Conservation (phyloP, 208 protist species). For the Leishmania major region DNA sequence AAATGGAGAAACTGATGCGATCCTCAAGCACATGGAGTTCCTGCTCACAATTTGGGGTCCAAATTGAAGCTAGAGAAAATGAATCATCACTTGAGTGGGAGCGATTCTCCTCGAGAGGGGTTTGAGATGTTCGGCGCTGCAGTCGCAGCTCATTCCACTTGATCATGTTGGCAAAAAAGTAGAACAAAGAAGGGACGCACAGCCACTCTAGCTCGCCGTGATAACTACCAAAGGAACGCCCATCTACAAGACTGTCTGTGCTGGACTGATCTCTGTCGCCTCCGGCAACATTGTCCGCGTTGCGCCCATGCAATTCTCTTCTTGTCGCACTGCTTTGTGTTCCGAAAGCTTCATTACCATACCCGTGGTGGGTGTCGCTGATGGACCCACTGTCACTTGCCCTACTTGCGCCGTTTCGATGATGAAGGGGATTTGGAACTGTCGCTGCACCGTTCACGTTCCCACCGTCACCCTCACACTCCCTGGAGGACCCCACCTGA, state of each 20-base stretch:
- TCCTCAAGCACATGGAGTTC: slow-evolving; percentile 32
- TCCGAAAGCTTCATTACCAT: neutral
- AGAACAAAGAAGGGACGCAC: slow-evolving; percentile 64
- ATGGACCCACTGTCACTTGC: neutral
- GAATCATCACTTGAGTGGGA: slow-evolving; percentile 11
- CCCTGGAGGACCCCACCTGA: neutral
- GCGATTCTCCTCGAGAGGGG: slow-evolving; percentile 11
- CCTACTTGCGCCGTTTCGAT: neutral
- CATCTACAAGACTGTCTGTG: slow-evolving; percentile 3
- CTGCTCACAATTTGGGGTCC: slow-evolving; percentile 23
- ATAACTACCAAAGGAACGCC: slow-evolving; percentile 16
- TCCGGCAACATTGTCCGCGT: neutral
- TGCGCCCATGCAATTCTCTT: slow-evolving; percentile 5
- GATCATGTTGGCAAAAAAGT: slow-evolving; percentile 62
- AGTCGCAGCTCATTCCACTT: slow-evolving; percentile 59
- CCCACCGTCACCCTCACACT: neutral
- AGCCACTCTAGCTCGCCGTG: slow-evolving; percentile 51
- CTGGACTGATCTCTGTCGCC: neutral
- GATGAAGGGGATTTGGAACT: slow-evolving; percentile 20
- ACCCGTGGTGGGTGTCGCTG: slow-evolving; percentile 4
- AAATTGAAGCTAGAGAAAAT: slow-evolving; percentile 25
- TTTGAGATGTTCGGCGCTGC: slow-evolving; percentile 11
- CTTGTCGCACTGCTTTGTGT: slow-evolving; percentile 9
- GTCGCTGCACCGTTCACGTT: neutral
- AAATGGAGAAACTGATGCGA: slow-evolving; percentile 43